These are phyloP conservation scores for Mycena metata DNA, from an alignment of 768 basidiomycete species.

Conservation along the genomic window DNA sequence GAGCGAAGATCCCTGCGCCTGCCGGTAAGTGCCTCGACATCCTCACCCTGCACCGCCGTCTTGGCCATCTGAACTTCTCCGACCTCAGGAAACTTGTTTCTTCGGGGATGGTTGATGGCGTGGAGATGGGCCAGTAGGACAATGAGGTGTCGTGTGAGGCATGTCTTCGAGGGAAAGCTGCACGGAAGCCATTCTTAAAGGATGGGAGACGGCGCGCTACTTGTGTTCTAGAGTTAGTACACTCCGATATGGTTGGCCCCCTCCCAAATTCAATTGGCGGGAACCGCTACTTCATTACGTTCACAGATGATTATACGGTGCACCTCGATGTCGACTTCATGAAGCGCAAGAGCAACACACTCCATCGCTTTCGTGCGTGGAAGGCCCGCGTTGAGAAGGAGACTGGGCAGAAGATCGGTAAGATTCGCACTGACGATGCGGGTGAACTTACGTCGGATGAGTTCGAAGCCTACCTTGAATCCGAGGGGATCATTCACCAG, in stretches of 20 bases:
- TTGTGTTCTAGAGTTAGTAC: constrained; percentile 1
- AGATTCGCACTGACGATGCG: no score
- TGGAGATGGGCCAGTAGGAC: not conserved
- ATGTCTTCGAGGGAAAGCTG: not conserved
- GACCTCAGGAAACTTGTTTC: constrained; percentile 1
- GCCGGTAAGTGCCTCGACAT: constrained; percentile 2
- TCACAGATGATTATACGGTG: no score
- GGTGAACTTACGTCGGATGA: no score
- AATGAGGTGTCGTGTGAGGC: not conserved
- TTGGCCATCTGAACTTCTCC: not conserved
- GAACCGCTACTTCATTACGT: no score
- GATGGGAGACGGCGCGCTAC: not conserved
- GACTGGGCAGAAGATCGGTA: no score
- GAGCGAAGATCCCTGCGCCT: not conserved
- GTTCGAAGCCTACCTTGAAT: no score
- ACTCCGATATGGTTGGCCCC: not conserved
- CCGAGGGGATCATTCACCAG: no score
- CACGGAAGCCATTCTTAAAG: not conserved
- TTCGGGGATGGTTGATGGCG: not conserved
- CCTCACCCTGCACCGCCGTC: not conserved
- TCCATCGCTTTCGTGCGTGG: no score
- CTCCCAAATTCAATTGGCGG: not conserved
- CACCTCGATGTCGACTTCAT: no score
- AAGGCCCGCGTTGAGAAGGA: no score
- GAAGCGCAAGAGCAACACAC: no score